Conservation (phyloP, 352 stramenopile species). For the Phytophthora crassamura region DNA sequence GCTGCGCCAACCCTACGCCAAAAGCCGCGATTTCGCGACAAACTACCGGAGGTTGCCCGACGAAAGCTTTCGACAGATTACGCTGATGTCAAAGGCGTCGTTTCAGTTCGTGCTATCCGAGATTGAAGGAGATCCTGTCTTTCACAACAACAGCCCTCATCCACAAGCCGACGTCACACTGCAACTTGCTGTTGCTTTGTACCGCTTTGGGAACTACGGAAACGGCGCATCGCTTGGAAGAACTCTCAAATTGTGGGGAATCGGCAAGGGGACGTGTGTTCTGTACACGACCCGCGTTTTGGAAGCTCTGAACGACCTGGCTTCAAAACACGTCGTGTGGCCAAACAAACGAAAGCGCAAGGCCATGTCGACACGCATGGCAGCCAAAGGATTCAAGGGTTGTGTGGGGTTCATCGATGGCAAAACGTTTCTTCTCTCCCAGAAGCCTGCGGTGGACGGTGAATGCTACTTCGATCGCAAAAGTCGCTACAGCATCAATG, state of each 20-base stretch:
- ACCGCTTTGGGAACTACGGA: neutral
- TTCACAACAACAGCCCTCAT: too few species aligned
- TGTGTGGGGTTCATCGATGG: too few species aligned
- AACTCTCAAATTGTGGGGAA: conserved; percentile 1
- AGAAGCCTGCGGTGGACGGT: too few species aligned
- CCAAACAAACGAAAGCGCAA: neutral
- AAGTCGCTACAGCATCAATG: too few species aligned
- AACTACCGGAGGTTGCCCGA: neutral
- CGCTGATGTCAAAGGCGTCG: neutral
- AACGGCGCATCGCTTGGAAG: conserved; percentile 6
- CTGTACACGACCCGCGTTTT: neutral
- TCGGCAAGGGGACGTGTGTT: conserved; percentile 3
- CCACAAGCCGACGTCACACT: neutral
- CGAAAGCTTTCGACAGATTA: conserved; percentile 5
- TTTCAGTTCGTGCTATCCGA: neutral
- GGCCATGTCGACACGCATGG: too few species aligned
- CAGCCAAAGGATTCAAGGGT: too few species aligned
- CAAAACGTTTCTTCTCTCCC: too few species aligned
- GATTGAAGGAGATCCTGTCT: neutral
- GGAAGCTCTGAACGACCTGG: neutral
- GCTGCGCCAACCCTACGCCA: neutral
- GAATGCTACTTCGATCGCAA: too few species aligned
- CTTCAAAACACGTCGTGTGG: neutral
- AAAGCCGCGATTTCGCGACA: conserved; percentile 6
- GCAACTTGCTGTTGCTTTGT: conserved; percentile 6